Conservation (phyloP, 441 rosid species). For the Daphne laureola region DNA sequence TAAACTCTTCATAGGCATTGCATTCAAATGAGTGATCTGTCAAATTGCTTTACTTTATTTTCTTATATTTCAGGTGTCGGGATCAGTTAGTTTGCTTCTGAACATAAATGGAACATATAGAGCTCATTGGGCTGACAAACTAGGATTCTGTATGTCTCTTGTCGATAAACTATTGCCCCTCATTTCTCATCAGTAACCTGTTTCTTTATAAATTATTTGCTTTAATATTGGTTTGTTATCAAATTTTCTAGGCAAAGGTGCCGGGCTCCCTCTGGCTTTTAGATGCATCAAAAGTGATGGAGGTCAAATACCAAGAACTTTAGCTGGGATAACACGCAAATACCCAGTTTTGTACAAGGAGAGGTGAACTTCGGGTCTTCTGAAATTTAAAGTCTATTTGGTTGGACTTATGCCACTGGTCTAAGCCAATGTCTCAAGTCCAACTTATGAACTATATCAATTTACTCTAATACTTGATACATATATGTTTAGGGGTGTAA, state of each 20-base stretch:
- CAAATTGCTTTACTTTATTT: conserved; percentile 14
- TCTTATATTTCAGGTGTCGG: conserved; percentile 55
- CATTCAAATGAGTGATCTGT: conserved; percentile 19
- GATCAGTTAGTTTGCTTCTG: conserved; percentile 50
- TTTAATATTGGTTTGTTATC: conserved; percentile 22
- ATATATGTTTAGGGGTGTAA: conserved; percentile 15
- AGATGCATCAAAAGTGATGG: conserved; percentile 90
- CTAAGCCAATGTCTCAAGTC: no score
- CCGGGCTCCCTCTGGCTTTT: conserved; percentile 69
- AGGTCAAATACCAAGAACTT: conserved; percentile 71
- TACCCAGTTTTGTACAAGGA: conserved; percentile 93
- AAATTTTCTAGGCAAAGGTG: conserved; percentile 51
- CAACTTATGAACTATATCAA: no score
- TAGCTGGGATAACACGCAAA: conserved; percentile 80
- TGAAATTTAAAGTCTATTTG: no score
- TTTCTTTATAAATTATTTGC: conserved; percentile 13
- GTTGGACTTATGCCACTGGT: no score
- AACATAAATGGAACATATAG: conserved; percentile 91
- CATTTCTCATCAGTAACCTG: background rate
- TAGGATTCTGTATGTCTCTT: conserved; percentile 79
- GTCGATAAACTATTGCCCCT: conserved; percentile 13
- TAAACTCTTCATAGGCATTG: conserved; percentile 14
- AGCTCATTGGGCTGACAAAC: conserved; percentile 90
- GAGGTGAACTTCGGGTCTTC: conserved; percentile 33
- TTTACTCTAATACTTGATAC: conserved; percentile 3